A percentile compares a stretch with the other conserved stretches of the same genome.
phyloP scores from a whole-genome alignment of 805 yeast genomes.

The Candida bentonensis region DNA sequence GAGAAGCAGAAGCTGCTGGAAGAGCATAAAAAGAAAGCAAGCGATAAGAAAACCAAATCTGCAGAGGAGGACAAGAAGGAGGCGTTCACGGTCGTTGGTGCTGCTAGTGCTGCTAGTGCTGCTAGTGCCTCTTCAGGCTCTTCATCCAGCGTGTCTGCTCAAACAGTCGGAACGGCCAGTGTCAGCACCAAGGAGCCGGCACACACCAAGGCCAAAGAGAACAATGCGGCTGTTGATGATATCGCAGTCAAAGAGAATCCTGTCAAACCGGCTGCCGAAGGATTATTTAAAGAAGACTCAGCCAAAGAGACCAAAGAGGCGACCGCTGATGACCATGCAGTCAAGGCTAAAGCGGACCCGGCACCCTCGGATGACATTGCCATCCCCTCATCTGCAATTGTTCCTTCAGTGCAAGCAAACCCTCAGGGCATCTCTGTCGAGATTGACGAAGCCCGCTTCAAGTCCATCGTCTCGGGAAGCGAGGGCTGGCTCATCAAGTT shows the following conservation, averaged over 20 bases:
- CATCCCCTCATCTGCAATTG: too few species aligned
- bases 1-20: too few species aligned
- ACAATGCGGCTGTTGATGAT: not conserved
- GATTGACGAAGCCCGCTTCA: constrained; percentile 17
- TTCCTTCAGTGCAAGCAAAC: constrained; percentile 15
- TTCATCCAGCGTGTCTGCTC: constrained; percentile 4
- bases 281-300: not conserved
- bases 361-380: too few species aligned
- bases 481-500: constrained; percentile 29
- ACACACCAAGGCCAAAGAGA: not conserved
- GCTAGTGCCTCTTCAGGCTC: constrained; percentile 4
- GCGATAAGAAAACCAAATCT: not conserved
- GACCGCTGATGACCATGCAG: not conserved
- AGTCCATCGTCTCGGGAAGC: constrained; percentile 15
- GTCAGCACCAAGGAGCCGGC: not conserved
- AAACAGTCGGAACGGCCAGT: not conserved
- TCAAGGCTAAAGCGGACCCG: too few species aligned
- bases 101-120: constrained; percentile 5
- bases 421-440: constrained; percentile 22
- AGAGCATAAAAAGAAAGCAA: not conserved
- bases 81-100: constrained; percentile 4
- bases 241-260: not conserved
- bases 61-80: not conserved
- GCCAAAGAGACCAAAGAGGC: constrained; percentile 1
- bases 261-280: not conserved